Percentiles rank a stretch among this genome's conserved stretches.
These are phyloP conservation scores for Capronia epimyces DNA, from an alignment of 2,329 filamentous ascomycete species.

Conservation along the genomic window DNA sequence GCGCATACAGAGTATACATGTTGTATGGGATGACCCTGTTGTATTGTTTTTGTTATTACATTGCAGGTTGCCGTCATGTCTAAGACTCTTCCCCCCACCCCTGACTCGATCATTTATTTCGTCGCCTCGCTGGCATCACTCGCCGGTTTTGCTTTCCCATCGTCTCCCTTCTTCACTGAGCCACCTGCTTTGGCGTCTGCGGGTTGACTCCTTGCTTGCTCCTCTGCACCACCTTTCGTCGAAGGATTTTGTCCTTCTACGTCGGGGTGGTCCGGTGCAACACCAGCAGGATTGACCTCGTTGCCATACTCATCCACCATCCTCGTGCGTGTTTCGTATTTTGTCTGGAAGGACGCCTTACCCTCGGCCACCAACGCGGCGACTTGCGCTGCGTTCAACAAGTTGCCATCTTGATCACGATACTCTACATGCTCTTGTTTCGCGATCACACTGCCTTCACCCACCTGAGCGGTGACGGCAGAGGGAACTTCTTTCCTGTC, in stretches of 20 bases:
- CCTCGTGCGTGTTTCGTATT: constrained; percentile 89
- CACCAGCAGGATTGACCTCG: constrained; percentile 53
- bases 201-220: constrained; percentile 33
- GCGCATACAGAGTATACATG: no score
- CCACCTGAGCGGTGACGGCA: constrained; percentile 35
- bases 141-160: constrained; percentile 42
- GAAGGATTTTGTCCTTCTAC: constrained; percentile 55
- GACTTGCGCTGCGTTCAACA: constrained; percentile 79
- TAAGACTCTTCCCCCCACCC: neutral
- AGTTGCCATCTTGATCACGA: constrained; percentile 86
- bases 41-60: neutral
- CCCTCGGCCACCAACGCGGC: constrained; percentile 65
- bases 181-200: constrained; percentile 35
- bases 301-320: constrained; percentile 75
- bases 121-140: constrained; percentile 47
- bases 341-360: constrained; percentile 91
- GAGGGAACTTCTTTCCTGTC: constrained; percentile 28
- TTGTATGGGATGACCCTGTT: neutral
- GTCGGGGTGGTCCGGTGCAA: constrained; percentile 52
- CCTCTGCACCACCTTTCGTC: constrained; percentile 41
- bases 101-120: constrained; percentile 27
- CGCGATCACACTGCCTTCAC: constrained; percentile 34
- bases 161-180: constrained; percentile 33
- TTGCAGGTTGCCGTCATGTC: constrained; percentile 1
- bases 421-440: constrained; percentile 86